Evolutionary conservation across 805 yeast species (phyloP).

Genomic region (Hanseniaspora jakobsenii): DNA sequence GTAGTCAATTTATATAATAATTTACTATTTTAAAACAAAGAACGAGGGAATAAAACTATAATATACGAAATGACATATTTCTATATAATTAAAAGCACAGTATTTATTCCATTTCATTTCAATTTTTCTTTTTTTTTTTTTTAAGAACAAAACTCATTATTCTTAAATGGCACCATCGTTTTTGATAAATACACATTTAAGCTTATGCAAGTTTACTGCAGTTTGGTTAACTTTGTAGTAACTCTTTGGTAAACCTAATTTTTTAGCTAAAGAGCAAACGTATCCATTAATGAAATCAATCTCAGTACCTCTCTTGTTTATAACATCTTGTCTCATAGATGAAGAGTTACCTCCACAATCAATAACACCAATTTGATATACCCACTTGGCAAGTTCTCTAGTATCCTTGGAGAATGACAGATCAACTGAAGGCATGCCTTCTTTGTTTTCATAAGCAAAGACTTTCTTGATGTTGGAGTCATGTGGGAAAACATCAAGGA

Average conservation of each 20-base stretch:
- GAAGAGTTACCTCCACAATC: slow-evolving; percentile 44
- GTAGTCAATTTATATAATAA: too few relatives aligned
- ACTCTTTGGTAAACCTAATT: slow-evolving; percentile 28
- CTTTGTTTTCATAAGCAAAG: slow-evolving; percentile 22
- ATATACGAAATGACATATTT: too few relatives aligned
- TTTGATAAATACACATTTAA: slow-evolving; percentile 11
- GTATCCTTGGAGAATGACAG: slow-evolving; percentile 20
- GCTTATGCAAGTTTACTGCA: slow-evolving; percentile 9
- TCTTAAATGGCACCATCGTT: not conserved
- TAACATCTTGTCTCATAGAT: slow-evolving; percentile 45
- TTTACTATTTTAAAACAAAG: too few relatives aligned
- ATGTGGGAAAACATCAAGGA: slow-evolving; percentile 25
- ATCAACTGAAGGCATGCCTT: slow-evolving; percentile 22
- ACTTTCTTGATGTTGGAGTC: slow-evolving; percentile 23
- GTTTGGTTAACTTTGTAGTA: slow-evolving; percentile 24
- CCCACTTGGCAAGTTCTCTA: slow-evolving; percentile 27
- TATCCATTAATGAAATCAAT: slow-evolving; percentile 77
- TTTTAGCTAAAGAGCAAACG: slow-evolving; percentile 43
- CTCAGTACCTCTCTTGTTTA: slow-evolving; percentile 50
- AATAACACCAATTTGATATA: slow-evolving; percentile 33
- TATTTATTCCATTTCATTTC: not conserved
- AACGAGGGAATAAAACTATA: too few relatives aligned
- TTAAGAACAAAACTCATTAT: too few relatives aligned
- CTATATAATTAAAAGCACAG: not conserved
- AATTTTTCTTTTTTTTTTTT: too few relatives aligned